Percentiles rank a stretch among this genome's conserved stretches.
phyloP scores from a whole-genome alignment of 176 grass and related monocot species.

The Olyra latifolia region DNA sequence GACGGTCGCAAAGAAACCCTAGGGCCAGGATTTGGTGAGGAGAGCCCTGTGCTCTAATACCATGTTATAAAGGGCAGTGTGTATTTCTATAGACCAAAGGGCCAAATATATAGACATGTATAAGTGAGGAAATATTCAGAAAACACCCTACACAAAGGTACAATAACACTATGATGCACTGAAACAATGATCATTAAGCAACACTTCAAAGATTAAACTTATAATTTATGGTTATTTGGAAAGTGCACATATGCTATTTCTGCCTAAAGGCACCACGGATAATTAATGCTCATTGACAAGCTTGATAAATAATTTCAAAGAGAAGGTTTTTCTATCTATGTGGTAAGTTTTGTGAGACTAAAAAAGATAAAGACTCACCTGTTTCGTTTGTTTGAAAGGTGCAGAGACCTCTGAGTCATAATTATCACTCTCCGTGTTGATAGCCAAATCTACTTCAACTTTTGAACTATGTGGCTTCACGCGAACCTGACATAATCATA shows the following conservation, averaged over 20 bases:
- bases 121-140: too few species aligned
- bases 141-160: too few species aligned
- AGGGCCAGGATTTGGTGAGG: too few species aligned
- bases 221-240: background rate
- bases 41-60: too few species aligned
- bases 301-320: slow-evolving; percentile 2
- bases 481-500: slow-evolving; percentile 53
- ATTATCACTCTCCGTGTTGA: slow-evolving; percentile 64
- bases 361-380: slow-evolving; percentile 36
- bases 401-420: slow-evolving; percentile 60
- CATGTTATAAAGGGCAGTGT: too few species aligned
- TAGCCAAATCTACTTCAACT: slow-evolving; percentile 76
- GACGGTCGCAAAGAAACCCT: too few species aligned
- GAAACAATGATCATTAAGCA: background rate
- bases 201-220: background rate
- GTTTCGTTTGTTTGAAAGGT: slow-evolving; percentile 50
- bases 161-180: background rate
- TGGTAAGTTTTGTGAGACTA: slow-evolving; percentile 6
- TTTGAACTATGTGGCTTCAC: slow-evolving; percentile 67
- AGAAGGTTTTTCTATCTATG: background rate
- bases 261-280: slow-evolving; percentile 5
- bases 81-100: too few species aligned
- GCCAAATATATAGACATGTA: too few species aligned
- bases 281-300: slow-evolving; percentile 8
- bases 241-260: background rate